Evolutionary conservation across 2,329 filamentous ascomycete genomes (phyloP), one percentile per base, ranked within the genome.

Genomic region (Aspergillus hortae): DNA sequence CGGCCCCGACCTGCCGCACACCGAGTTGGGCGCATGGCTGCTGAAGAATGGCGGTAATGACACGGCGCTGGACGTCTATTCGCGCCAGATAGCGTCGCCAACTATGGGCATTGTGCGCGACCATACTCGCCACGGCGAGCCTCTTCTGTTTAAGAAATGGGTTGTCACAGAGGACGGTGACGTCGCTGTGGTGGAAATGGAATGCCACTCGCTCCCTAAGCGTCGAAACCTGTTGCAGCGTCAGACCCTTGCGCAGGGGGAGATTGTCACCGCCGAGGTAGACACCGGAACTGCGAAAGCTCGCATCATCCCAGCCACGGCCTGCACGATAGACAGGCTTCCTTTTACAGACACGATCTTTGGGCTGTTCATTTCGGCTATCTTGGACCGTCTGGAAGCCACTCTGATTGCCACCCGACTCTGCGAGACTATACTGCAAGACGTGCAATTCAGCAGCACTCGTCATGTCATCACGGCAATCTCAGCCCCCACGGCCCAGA

Each of bases 371-470:
- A 78, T 94, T 4, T 90, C 92, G 0, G 85, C 84, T 0, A 82
- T 96, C 33, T 73, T 88, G 14, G 82, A 90, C 58, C 81, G 82
- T n/a, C 61, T 92, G 2, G 87, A 88, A 56, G 74, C 83, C 0
- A 74, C 80, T 23, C 71, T 92, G 21, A 73, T 89, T 6, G 88
- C 86, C 0, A 72, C 81, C 4, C 73, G 80, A 43, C 72, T 96
- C 3, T 78, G 80, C 17, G 68, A 71, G 2, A 84, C 78, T 0
- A 59, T 85, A 2, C 69, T 92, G 2, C 63, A 67, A 12, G 66
- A 73, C 1, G 69, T 90, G 1, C 63, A 67, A 0, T 80, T 92
- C 33, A 67, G 68, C 0, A 69, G 87, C 56, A 57, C 82, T 3
- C 69, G 73, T 0, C 72, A 87, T 32, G 65, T 95, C 0, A 66